Evolutionary conservation across 2,329 filamentous ascomycete species (phyloP).

Genomic region (Neocatenulostroma microsporum): DNA sequence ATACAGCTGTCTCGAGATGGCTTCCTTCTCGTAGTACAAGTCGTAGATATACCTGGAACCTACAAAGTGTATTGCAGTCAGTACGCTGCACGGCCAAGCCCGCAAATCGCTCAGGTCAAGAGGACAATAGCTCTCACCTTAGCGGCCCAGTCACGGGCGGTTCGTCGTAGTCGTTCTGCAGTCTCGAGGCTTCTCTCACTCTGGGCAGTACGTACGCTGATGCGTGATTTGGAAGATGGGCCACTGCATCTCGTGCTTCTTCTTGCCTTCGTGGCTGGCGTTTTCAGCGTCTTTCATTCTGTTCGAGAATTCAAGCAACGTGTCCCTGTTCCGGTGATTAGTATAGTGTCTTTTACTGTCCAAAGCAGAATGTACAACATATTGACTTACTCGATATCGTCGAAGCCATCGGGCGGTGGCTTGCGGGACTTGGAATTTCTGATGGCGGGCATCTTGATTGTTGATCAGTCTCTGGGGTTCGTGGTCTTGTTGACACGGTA

Average conservation of each 20-base stretch:
- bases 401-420: slow-evolving; percentile 76
- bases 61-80: slow-evolving; percentile 29
- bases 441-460: slow-evolving; percentile 65
- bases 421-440: slow-evolving; percentile 69
- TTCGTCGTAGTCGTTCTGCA: too few species aligned
- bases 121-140: slow-evolving; percentile 27
- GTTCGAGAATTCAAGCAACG: slow-evolving; percentile 75
- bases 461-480: too few species aligned
- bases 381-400: slow-evolving; percentile 81
- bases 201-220: slow-evolving; percentile 54
- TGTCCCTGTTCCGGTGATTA: too few species aligned
- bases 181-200: too few species aligned
- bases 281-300: slow-evolving; percentile 96
- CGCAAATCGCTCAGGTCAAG: slow-evolving; percentile 17
- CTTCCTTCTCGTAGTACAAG: slow-evolving; percentile 95
- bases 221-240: slow-evolving; percentile 97
- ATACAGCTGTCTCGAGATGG: slow-evolving; percentile 84
- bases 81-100: slow-evolving; percentile 7
- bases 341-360: too few species aligned
- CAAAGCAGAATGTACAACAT: too few species aligned
- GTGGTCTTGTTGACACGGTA: too few species aligned
- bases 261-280: slow-evolving; percentile 66
- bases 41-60: slow-evolving; percentile 88
- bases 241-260: slow-evolving; percentile 91
- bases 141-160: slow-evolving; percentile 15